Evolutionary conservation across 805 yeast genomes (phyloP), one percentile per base, ranked within the genome.

Genomic region (Candida arabinofermentans): DNA sequence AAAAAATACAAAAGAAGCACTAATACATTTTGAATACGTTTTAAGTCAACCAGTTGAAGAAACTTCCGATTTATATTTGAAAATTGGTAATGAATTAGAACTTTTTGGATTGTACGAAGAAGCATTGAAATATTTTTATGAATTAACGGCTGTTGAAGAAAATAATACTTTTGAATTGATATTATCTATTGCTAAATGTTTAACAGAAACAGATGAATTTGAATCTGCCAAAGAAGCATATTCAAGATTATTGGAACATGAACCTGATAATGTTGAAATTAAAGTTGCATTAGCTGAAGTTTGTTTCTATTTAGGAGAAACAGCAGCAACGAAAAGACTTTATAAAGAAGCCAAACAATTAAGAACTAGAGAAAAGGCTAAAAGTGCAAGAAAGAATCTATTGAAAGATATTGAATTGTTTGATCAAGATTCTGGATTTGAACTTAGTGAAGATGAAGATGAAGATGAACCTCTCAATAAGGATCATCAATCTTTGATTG

Each of bases 221-320:
- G 70, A 65, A 21, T 74, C 75, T 37, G 95, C 96, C 0, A 77
- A 74, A 50, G 68, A 66, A 24, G 79, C 81, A 2, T 84, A 78
- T 55, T 65, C 66, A 36, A 64, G 74, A 12, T 73, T 85, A 2
- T 58, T 83, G 17, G 66, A 66, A n/a, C 59, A 62, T 29, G 80
- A 79, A 8, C 84, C 87, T 0, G 70, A 71, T 8, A 81, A 87
- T 51, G 64, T 85, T 24, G 96, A 89, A 46, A 76, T 82, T 9
- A 79, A 84, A 52, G 71, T 90, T 23, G 82, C 86, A 0, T 67
- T 93, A 21, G 95, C 93, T 0, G 98, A 93, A 63, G 78, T 88
- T 1, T 76, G 81, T 45, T 86, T 82, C 49, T 79, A 80, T 53
- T 59, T 81, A 12, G 83, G 80, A 13, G 81, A 81, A 34, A 67